Evolutionary conservation across 179 eudicot species (phyloP), one percentile per base, ranked within the genome.

Genomic region (Spergularia azorica): DNA sequence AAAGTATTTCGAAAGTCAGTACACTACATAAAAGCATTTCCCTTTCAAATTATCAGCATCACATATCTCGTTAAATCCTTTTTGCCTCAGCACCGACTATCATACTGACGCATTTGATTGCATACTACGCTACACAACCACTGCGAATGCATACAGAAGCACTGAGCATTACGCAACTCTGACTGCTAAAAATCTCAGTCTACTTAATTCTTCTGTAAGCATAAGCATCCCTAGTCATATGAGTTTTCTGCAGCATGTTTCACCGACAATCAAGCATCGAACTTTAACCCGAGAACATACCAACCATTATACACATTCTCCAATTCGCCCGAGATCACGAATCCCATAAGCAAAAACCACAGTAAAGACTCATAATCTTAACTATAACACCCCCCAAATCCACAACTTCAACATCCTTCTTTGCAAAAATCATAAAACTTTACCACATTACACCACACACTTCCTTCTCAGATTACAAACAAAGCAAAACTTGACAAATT

Each of bases 381-480:
- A 26, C 32, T 26, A 26, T 26, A 26, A 26, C 32, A 26, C 32
- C 32, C 21, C 62, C 56, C 39, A 63, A 62, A 48, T 73, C 50
- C 9, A 54, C 16, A 57, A 75, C 1, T 3, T 32, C 17, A 8
- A 20, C 14, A 1, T 16, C 58, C 1, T 9, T 63, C 21, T 18
- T 38, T 36, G 13, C 32, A 16, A 4, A 9, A 72, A 66, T 48
- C 52, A 36, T 50, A 62, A 3, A 60, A n/a, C 50, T 2, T 12
- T 6, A 9, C 4, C 59, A 51, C 55, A 67, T 60, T 32, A 41
- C 1, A 69, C 46, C 20, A 46, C 4, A 5, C 46, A 64, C 1
- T 17, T 57, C 43, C n/a, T 56, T 9, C 66, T 57, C 72, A 75
- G 83, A 70, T 80, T 72, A 26, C 55, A 64, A 32, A 26, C 18